These are phyloP conservation scores for Haematococcus lacustris DNA, from an alignment of 139 green algal genomes.

Conservation along the genomic window DNA sequence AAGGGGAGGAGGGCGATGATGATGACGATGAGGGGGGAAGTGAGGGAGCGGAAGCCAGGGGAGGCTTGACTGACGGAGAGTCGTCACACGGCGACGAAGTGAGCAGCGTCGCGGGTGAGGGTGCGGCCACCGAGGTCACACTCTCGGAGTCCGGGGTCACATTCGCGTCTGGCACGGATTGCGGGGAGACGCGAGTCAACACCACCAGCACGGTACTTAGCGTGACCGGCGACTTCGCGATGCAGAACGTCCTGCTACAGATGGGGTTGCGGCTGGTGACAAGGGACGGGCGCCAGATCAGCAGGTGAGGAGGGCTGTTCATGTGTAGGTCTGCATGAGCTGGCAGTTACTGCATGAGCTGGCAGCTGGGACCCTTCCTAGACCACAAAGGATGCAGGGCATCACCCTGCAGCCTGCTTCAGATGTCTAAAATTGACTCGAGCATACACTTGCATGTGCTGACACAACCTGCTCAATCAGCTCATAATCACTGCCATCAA, in stretches of 20 bases:
- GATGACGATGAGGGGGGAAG: background rate
- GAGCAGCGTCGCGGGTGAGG: background rate
- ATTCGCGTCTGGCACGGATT: background rate
- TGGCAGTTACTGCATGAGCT: background rate
- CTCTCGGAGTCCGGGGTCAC: background rate
- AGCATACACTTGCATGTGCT: too few species aligned
- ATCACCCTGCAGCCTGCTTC: too few species aligned
- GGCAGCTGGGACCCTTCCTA: background rate
- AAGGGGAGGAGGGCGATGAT: background rate
- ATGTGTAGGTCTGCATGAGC: too few species aligned
- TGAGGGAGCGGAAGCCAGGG: constrained; percentile 5
- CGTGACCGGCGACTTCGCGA: constrained; percentile 90
- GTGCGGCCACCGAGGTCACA: background rate
- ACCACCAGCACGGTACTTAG: constrained; percentile 43
- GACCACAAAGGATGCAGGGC: too few species aligned
- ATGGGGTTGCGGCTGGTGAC: constrained; percentile 79
- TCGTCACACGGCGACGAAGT: background rate
- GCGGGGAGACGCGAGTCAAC: constrained; percentile 4
- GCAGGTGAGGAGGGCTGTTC: constrained; percentile 7
- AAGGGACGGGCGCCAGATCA: constrained; percentile 71
- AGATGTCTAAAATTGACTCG: too few species aligned
- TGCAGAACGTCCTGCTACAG: constrained; percentile 96
- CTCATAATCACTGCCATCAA: too few species aligned
- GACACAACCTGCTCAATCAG: too few species aligned
- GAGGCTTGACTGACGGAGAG: background rate